A percentile compares a stretch with the other conserved stretches of the same genome.
These are phyloP conservation scores for Xylariaceae sp. DNA, from an alignment of 2,329 filamentous ascomycete species.

Conservation along the genomic window DNA sequence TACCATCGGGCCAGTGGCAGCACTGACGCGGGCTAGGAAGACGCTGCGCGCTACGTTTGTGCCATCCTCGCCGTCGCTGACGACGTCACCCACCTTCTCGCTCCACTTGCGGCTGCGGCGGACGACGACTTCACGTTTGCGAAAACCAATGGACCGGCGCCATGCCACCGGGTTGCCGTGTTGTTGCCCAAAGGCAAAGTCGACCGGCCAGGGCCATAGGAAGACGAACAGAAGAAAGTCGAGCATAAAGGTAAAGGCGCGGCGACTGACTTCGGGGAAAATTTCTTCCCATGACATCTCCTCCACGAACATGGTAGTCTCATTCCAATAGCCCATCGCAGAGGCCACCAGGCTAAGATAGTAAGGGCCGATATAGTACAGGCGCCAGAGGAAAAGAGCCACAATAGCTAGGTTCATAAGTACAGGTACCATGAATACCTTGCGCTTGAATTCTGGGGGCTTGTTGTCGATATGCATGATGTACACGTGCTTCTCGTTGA, in stretches of 20 bases:
- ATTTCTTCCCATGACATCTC: constrained; percentile 64
- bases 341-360: constrained; percentile 74
- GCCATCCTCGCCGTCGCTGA: constrained; percentile 28
- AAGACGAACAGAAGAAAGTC: constrained; percentile 75
- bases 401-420: constrained; percentile 75
- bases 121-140: constrained; percentile 80
- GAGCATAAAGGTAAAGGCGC: constrained; percentile 71
- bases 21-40: constrained; percentile 67
- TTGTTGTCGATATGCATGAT: constrained; percentile 82
- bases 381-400: constrained; percentile 69
- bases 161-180: constrained; percentile 71
- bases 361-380: constrained; percentile 71
- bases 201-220: constrained; percentile 75
- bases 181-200: constrained; percentile 69
- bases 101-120: constrained; percentile 79
- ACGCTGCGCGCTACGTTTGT: constrained; percentile 58
- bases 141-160: constrained; percentile 78
- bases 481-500: constrained; percentile 77
- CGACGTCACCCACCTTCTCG: constrained; percentile 51
- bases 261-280: constrained; percentile 60
- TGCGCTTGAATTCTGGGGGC: constrained; percentile 74
- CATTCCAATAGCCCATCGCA: constrained; percentile 69
- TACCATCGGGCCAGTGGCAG: constrained; percentile 71
- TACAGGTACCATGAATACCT: constrained; percentile 82
- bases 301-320: constrained; percentile 68